Evolutionary conservation across 148 eudicot genomes (phyloP), one percentile per base, ranked within the genome.

Genomic region (Nyssa sinensis): DNA sequence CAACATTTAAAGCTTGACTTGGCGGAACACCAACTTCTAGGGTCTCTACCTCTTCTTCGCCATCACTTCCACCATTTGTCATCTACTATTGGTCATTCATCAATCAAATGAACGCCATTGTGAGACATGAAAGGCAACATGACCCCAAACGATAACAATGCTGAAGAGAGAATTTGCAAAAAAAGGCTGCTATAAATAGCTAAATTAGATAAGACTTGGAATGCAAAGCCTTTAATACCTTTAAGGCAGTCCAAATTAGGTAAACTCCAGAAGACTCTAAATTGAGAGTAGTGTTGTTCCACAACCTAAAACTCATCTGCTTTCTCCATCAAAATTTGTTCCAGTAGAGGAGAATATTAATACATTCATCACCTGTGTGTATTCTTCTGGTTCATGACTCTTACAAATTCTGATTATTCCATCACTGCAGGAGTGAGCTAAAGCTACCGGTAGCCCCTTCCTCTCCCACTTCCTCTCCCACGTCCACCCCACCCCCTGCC

Each of bases 401-500:
- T 25, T 41, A 49, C 55, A 62, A 27, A 33, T 33, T 47, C 55
- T 32, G 8, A 62, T 27, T 61, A 3, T 24, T 17, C 8, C 34
- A n/a, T 17, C 24, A 30, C 6, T 14, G 19, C 34, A 2, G 64
- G 24, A n/a, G n/a, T 32, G 33, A 72, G 66, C 3, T 11, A 75
- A 61, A 64, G 59, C 79, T 74, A 85, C 75, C 76, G 53, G 73
- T 62, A 86, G 14, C 87, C 80, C 73, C 93, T 86, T 37, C 94
- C 97, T 79, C 94, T 80, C 34, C 94, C 89, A 25, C 90, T 81
- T 16, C 91, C 84, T n/a, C 89, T 82, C 73, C 88, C 63, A 37
- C 88, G 81, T 70, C 74, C 41, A n/a, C 81, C 77, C 58, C 90
- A 69, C 64, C 92, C 77, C 68, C 91, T 73, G 12, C 94, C 88